Evolutionary conservation across 2,329 filamentous ascomycete genomes (phyloP), one percentile per base, ranked within the genome.

Genomic region (Coniella vitis): DNA sequence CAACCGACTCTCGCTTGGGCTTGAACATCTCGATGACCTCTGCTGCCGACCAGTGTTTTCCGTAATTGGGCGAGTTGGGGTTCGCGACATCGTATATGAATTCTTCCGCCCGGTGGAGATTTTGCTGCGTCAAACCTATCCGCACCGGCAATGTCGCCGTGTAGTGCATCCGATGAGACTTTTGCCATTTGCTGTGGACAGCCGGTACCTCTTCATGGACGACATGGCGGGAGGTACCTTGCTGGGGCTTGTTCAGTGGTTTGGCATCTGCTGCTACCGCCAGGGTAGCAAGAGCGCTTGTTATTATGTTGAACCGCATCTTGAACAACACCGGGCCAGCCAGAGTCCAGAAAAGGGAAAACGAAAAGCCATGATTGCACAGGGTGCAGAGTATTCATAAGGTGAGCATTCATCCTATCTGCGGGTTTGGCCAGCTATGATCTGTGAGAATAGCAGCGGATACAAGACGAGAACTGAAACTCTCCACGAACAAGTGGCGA

Each of bases 111-210:
- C 62, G 63, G 45, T 74, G 63, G n/a, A 75, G 57, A 49, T 74
- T 74, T 20, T 64, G 62, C 54, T 75, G 71, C 32, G 65, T 59
- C 35, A 75, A 61, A 4, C 70, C 72, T 43, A 75, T 72, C 31
- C 65, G 63, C 16, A 70, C 63, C 4, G 66, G 65, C 8, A 71
- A 51, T 7, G 58, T 50, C 17, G 60, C 49, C 9, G 53, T 43
- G 5, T 58, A 51, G 42, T 58, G 58, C 5, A 60, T 25, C 9
- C 54, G 55, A 20, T 53, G 42, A 1, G 46, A 39, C 53, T 58
- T 62, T 12, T 51, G 51, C 60, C 61, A 67, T 17, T 37, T 46
- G 12, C 53, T 40, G 34, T 55, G 56, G 16, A 55, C 46, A 2
- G 49, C 48, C 13, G 58, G 51, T n/a, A 61, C 59, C 40, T 60